Base-by-base conservation (phyloP, 2,329 filamentous ascomycete species). In the Fusarium burgessii region DNA sequence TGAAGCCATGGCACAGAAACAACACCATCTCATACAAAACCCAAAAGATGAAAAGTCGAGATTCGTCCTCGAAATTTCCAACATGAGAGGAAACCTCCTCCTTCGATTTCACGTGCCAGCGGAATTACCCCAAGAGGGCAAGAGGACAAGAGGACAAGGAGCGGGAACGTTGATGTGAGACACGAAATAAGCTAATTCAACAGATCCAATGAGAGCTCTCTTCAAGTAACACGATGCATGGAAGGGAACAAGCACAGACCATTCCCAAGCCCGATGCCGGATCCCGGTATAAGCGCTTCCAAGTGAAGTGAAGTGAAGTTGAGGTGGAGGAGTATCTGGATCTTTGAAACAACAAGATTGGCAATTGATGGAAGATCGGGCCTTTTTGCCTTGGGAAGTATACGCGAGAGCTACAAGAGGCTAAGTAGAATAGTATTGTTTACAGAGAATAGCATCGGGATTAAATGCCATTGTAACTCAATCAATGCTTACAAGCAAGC, bases 191-290 rank as follows among this genome's bases (percentile, higher is more conserved):
- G 68, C 66, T 66, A 72, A 72, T 51, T 18, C 41, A 20, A 41
- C 15, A 41, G 52, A 49, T 41, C 64, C 68, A 71, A 72, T 71
- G 18, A 43, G 38, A 47, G 32, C 36, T 23, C 36, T 23, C 23
- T 18, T 45, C 42, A 12, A 36, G 58, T 40, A 55, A 56, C 55
- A 71, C 45, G 52, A 70, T 47, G 51, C 47, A 52, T 27, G 38
- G 38, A 50, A 25, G 20, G 43, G 32, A 42, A 42, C 36, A 50
- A 47, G 70, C 55, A 57, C 49, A 52, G 51, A 57, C 38, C 49
- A 41, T 54, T 54, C 49, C 49, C 23, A 63, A 17, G 23, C 46
- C 42, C 72, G 73, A 74, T 75, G 65, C 70, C 68, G 73, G 73
- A 50, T 66, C 68, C 58, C 69, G 66, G 68, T 57, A 58, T 51